Percentiles rank a stretch among this genome's conserved stretches.
Conservation (phyloP, 371 early-diverging fungal genomes). For the Mortierella sp. region DNA sequence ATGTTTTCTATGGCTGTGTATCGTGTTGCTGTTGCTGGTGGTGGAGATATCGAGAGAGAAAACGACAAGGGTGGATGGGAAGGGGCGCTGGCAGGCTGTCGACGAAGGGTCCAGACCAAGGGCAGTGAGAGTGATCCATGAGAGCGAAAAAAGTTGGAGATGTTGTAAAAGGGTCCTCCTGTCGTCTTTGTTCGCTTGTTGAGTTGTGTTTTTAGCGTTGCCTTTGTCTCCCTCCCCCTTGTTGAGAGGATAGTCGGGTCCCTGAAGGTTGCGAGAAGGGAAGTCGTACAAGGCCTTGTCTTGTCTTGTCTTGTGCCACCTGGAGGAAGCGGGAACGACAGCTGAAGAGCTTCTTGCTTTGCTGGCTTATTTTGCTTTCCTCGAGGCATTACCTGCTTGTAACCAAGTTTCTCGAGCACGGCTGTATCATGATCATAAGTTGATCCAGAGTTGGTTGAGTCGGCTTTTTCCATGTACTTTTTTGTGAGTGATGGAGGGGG, state of each 20-base stretch:
- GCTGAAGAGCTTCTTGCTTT: not conserved
- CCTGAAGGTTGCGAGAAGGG: too few species aligned
- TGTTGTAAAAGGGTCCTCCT: too few species aligned
- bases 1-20: not conserved
- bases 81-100: too few species aligned
- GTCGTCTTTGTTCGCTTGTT: too few species aligned
- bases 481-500: not conserved
- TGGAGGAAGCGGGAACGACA: not conserved
- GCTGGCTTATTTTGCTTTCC: not conserved
- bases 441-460: slow-evolving; percentile 46
- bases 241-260: too few species aligned
- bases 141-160: too few species aligned
- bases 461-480: slow-evolving; percentile 47
- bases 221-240: too few species aligned
- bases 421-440: slow-evolving; percentile 63
- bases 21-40: not conserved
- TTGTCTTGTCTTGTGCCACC: not conserved
- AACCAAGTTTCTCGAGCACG: slow-evolving; percentile 68
- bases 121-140: not conserved
- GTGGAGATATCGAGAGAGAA: not conserved
- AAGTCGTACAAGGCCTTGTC: not conserved
- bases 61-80: not conserved
- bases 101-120: not conserved
- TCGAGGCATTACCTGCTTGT: slow-evolving; percentile 64
- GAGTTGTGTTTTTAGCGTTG: too few species aligned